phyloP scores from a whole-genome alignment of 2,329 filamentous ascomycete species.

The Talaromyces sp. region DNA sequence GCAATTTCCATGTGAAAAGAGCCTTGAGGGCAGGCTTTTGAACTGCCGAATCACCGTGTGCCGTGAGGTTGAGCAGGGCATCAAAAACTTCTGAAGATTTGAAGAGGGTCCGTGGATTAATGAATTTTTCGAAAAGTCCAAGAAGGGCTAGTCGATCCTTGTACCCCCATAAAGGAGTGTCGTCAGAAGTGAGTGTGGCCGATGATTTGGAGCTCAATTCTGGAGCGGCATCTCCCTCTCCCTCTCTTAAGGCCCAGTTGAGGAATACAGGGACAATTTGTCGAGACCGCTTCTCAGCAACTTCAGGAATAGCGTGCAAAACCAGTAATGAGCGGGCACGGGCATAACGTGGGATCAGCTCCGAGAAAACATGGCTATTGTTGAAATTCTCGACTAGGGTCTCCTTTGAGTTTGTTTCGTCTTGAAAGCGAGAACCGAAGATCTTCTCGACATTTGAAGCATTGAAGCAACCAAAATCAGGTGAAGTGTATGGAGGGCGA shows the following conservation, averaged over 20 bases:
- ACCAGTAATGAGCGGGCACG: conserved; percentile 77
- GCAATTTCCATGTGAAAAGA: conserved; percentile 83
- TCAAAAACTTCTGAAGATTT: conserved; percentile 70
- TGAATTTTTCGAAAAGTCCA: conserved; percentile 75
- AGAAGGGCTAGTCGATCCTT: conserved; percentile 79
- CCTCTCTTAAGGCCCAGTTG: conserved; percentile 64
- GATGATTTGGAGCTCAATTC: conserved; percentile 25
- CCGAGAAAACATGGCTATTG: conserved; percentile 48
- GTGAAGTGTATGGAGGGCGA: conserved; percentile 21
- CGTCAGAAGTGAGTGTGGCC: conserved; percentile 14
- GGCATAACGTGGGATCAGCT: conserved; percentile 44
- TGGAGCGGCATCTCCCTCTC: conserved; percentile 28
- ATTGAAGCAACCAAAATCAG: conserved; percentile 79
- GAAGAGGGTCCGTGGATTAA: conserved; percentile 80
- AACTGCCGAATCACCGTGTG: conserved; percentile 85
- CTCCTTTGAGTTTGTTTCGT: conserved; percentile 51
- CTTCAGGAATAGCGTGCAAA: conserved; percentile 64
- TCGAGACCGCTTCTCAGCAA: conserved; percentile 83
- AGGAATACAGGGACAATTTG: conserved; percentile 81
- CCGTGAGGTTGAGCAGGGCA: conserved; percentile 68
- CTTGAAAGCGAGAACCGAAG: conserved; percentile 49
- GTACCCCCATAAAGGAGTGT: conserved; percentile 38
- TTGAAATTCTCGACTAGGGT: conserved; percentile 63
- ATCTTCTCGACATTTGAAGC: conserved; percentile 55
- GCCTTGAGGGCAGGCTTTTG: conserved; percentile 82